Conservation (phyloP, 2,329 filamentous ascomycete species). For the Cordyceps cateniannulata region DNA sequence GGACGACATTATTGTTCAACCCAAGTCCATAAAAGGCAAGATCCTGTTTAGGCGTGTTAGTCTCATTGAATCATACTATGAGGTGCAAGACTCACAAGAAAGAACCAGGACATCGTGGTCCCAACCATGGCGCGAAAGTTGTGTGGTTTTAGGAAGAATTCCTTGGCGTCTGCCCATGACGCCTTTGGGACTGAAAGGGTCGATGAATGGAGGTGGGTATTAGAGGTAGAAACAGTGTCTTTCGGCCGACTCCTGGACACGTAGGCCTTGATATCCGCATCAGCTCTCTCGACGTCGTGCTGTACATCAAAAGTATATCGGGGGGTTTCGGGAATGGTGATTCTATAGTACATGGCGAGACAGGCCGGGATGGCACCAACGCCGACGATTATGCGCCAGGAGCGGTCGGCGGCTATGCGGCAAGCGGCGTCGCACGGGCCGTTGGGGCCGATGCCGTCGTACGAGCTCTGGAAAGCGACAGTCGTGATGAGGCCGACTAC, state of each 20-base stretch:
- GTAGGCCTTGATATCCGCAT: constrained; percentile 62
- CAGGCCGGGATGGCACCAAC: constrained; percentile 72
- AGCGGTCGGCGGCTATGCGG: constrained; percentile 65
- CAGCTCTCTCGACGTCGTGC: constrained; percentile 68
- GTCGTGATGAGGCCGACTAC: constrained; percentile 65
- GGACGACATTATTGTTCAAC: constrained; percentile 68
- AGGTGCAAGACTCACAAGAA: constrained; percentile 42
- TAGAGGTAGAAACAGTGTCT: background rate
- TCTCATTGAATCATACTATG: background rate
- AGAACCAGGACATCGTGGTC: constrained; percentile 77
- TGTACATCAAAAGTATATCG: constrained; percentile 77
- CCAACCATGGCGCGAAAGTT: constrained; percentile 67
- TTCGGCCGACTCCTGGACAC: constrained; percentile 34
- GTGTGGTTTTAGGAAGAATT: constrained; percentile 63
- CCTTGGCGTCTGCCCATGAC: constrained; percentile 60
- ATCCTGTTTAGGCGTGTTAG: constrained; percentile 39
- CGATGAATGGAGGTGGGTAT: constrained; percentile 37
- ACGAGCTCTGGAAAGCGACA: constrained; percentile 52
- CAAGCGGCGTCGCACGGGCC: constrained; percentile 54
- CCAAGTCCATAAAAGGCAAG: constrained; percentile 63
- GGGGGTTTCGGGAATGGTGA: constrained; percentile 80
- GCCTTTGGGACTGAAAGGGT: constrained; percentile 60
- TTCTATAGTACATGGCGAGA: constrained; percentile 76
- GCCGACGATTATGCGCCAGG: constrained; percentile 76
- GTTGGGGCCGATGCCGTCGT: constrained; percentile 34